These are phyloP conservation scores for Thinopyrum elongatum DNA, from an alignment of 176 grass and related monocot genomes.

Conservation along the genomic window DNA sequence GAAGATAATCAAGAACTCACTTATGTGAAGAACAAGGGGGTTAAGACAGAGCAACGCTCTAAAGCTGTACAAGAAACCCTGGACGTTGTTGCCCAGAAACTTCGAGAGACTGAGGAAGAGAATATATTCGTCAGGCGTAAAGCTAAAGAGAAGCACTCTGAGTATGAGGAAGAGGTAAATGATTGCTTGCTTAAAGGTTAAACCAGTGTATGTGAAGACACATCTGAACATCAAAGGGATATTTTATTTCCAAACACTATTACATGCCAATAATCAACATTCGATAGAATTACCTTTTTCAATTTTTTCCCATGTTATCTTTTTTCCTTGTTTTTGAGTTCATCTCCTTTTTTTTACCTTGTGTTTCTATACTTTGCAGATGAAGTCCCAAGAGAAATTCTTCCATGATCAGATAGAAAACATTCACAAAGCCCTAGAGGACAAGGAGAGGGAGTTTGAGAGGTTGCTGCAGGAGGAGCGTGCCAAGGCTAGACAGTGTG, in stretches of 20 bases:
- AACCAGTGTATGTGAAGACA: neutral
- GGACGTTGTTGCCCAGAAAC: constrained; percentile 49
- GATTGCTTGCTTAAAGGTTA: neutral
- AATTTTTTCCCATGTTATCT: neutral
- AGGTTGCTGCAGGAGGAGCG: constrained; percentile 66
- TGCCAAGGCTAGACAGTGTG: constrained; percentile 52
- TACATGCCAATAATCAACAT: neutral
- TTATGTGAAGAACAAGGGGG: constrained; percentile 70
- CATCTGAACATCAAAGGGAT: neutral
- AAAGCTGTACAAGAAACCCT: constrained; percentile 73
- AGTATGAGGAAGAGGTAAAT: constrained; percentile 84
- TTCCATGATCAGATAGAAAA: constrained; percentile 78
- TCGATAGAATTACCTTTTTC: neutral
- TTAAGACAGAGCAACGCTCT: constrained; percentile 56
- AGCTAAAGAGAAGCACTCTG: constrained; percentile 73
- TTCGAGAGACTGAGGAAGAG: constrained; percentile 63
- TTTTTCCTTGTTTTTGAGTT: constrained; percentile 11
- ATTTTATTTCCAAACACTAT: neutral
- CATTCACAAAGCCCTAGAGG: constrained; percentile 65
- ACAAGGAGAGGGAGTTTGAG: constrained; percentile 67
- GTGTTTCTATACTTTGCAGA: constrained; percentile 48
- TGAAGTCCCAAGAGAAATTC: constrained; percentile 78
- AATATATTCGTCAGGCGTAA: constrained; percentile 60
- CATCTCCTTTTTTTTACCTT: neutral
- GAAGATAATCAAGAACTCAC: constrained; percentile 81